Conservation (phyloP, 169 alveolate genomes). For the Plasmodium knowlesi region DNA sequence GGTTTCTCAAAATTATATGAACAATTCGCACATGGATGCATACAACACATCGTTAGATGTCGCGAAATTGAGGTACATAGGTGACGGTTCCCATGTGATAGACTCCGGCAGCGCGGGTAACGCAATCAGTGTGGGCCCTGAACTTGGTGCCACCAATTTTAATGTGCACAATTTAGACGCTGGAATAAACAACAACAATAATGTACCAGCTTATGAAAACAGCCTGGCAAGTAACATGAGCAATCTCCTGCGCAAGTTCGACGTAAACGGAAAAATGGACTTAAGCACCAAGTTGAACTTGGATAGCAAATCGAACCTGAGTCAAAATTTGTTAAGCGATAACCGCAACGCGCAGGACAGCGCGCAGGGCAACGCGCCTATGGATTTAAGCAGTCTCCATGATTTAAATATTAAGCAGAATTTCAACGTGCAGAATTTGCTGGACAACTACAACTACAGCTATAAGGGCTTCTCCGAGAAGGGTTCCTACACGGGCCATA, state of each 20-base stretch:
- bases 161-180: background rate
- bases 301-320: background rate
- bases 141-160: background rate
- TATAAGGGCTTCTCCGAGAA: constrained; percentile 14
- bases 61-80: constrained; percentile 12
- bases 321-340: background rate
- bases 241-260: background rate
- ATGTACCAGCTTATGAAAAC: constrained; percentile 3
- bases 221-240: background rate
- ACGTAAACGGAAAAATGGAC: too few relatives aligned
- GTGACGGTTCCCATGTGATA: background rate
- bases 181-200: background rate
- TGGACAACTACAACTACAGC: constrained; percentile 62
- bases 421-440: constrained; percentile 62
- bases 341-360: background rate
- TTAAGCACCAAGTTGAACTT: background rate
- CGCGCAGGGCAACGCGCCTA: background rate
- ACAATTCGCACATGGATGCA: constrained; percentile 14
- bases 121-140: background rate
- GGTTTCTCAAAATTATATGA: constrained; percentile 2
- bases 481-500: background rate
- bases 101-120: background rate
- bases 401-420: constrained; percentile 44
- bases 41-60: constrained; percentile 25
- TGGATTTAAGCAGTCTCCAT: background rate